Evolutionary conservation across 1,284 basidiomycete species (phyloP).

Genomic region (Blastosporella zonata): DNA sequence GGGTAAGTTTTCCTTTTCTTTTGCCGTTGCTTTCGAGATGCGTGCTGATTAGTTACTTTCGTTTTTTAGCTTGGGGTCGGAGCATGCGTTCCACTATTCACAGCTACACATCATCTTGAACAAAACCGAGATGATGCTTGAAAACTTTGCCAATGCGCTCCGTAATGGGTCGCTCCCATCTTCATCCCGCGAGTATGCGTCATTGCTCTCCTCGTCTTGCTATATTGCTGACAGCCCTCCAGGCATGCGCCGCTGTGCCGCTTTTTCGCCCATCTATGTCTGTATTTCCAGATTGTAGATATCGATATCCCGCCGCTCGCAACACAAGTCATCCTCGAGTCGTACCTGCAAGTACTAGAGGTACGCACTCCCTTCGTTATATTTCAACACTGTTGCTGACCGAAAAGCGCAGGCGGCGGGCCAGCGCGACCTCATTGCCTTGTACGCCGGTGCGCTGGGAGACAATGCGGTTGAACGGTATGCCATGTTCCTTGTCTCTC

Average conservation of each 20-base stretch:
- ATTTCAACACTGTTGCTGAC: constrained; percentile 2
- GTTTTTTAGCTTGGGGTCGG: constrained; percentile 56
- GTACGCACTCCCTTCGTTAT: constrained; percentile 33
- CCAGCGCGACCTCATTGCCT: constrained; percentile 83
- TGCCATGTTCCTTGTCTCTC: constrained; percentile 84
- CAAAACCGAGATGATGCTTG: constrained; percentile 63
- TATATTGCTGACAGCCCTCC: neutral
- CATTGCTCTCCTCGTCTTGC: constrained; percentile 1
- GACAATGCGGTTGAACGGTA: constrained; percentile 92
- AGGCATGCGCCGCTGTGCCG: constrained; percentile 73
- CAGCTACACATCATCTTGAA: constrained; percentile 87
- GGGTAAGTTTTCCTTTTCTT: constrained; percentile 41
- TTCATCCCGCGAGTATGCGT: constrained; percentile 61
- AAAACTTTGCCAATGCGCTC: constrained; percentile 70
- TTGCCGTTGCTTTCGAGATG: neutral
- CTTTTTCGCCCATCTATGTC: constrained; percentile 95
- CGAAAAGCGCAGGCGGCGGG: constrained; percentile 54
- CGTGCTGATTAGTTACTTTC: neutral
- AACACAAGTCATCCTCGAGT: constrained; percentile 82
- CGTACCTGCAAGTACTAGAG: constrained; percentile 88
- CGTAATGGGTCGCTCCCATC: constrained; percentile 45
- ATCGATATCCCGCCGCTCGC: constrained; percentile 69
- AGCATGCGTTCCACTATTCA: constrained; percentile 83
- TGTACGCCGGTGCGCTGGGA: constrained; percentile 92
- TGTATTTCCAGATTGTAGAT: constrained; percentile 85